Base-by-base conservation (phyloP, 805 yeast genomes). In the Diddensiella santjacobensis region DNA sequence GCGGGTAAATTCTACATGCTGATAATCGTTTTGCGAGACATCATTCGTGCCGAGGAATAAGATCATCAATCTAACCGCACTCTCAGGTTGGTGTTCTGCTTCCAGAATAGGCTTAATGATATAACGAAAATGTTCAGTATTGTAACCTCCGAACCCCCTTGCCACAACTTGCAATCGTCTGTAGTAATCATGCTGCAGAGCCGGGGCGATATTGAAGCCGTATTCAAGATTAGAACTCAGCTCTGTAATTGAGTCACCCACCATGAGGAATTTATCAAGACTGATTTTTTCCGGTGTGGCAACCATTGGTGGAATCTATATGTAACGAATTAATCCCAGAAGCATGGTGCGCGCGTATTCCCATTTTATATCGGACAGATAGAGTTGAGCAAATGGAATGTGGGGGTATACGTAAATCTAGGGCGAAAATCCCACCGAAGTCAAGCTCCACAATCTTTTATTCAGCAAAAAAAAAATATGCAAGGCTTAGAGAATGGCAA, bases 41-140 rank as follows among this genome's bases (percentile, higher is more conserved):
- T 89, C 97, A 60, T 89, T 89, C 11, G 96, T 77, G 3, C 96
- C 96, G 57, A 87, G 80, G 61, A 84, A 88, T 2, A 88, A 67
- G 8, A 81, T 77, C 49, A 80, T 70, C 29, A 53, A 36, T 17
- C 22, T 6, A 20, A n/a, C 23, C 17, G 44, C 55, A 3, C 57
- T n/a, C 6, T 35, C 20, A 8, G 38, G 20, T n/a, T 6, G 8
- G 8, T 35, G 67, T 1, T 64, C 70, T 41, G 76, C 66, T 19
- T 73, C 69, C 29, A 87, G 63, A 11, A 83, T 67, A 38, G 70
- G 65, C n/a, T 78, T 77, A 3, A 77, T 57, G 3, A 86, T 56
- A 41, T 71, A 65, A 6, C 70, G 59, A 0, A 78, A 88, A 67
- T 81, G 81, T 29, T 79, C 75, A 0, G 89, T 67, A 56, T 75